Conservation (phyloP, 441 rosid species). For the Pelargonium fulgidum region DNA sequence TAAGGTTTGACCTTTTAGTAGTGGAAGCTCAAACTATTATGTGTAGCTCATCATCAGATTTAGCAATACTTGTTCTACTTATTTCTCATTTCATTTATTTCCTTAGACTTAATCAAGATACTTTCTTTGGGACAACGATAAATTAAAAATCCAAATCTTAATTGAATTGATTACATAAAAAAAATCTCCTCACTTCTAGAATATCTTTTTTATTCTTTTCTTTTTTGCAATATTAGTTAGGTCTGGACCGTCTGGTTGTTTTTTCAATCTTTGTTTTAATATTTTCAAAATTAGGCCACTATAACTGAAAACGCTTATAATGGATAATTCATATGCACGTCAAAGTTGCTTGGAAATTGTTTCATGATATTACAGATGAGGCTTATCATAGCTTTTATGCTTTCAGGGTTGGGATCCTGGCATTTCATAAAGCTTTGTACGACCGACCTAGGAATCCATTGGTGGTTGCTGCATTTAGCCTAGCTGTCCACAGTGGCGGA, state of each 20-base stretch:
- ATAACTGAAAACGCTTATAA: neutral
- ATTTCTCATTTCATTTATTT: too few species aligned
- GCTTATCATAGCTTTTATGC: neutral
- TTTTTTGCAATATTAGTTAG: neutral
- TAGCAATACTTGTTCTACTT: too few species aligned
- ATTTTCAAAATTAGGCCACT: neutral
- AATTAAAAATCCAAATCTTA: too few species aligned
- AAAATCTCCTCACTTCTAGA: too few species aligned
- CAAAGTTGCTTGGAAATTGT: neutral
- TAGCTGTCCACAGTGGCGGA: conserved; percentile 55
- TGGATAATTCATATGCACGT: neutral
- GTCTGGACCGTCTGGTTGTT: neutral
- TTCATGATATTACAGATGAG: neutral
- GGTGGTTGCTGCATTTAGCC: conserved; percentile 55
- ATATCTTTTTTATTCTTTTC: too few species aligned
- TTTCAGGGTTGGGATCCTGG: conserved; percentile 50
- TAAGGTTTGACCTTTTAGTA: too few species aligned
- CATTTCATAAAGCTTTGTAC: conserved; percentile 53
- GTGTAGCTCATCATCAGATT: too few species aligned
- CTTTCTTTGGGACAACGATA: too few species aligned
- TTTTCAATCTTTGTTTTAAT: neutral
- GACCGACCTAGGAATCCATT: conserved; percentile 52
- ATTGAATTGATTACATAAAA: too few species aligned
- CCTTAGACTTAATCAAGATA: too few species aligned
- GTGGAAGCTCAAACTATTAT: too few species aligned